Conservation (phyloP, 352 stramenopile species). For the Pythium monospermum region DNA sequence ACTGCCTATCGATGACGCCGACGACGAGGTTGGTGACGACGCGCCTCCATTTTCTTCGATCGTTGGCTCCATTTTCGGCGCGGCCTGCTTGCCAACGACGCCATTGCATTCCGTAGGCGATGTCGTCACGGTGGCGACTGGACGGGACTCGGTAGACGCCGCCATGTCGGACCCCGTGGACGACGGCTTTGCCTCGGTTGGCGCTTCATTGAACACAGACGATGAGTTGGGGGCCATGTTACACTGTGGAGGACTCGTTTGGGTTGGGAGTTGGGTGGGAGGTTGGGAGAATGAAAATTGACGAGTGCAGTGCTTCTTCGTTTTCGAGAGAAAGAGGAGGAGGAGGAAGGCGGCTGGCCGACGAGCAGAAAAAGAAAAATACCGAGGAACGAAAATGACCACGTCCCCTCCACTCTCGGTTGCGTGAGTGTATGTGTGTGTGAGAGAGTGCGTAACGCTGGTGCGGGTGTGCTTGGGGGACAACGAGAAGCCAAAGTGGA, state of each 20-base stretch:
- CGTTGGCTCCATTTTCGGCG: slow-evolving; percentile 25
- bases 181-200: slow-evolving; percentile 30
- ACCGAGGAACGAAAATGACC: neutral
- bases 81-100: slow-evolving; percentile 23
- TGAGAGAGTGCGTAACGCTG: slow-evolving; percentile 1
- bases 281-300: slow-evolving; percentile 29
- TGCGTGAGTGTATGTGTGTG: neutral
- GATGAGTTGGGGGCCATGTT: slow-evolving; percentile 59
- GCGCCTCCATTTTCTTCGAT: slow-evolving; percentile 13
- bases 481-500: slow-evolving; percentile 28
- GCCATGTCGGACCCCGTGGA: slow-evolving; percentile 32
- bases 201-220: slow-evolving; percentile 56
- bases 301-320: slow-evolving; percentile 24
- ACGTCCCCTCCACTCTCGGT: too few relatives aligned
- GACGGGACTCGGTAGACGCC: slow-evolving; percentile 22
- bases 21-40: too few relatives aligned
- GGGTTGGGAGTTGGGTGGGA: neutral
- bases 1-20: slow-evolving; percentile 17
- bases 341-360: neutral
- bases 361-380: slow-evolving; percentile 23
- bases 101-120: slow-evolving; percentile 17
- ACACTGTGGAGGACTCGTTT: neutral
- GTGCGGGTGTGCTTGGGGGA: neutral
- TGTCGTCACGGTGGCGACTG: slow-evolving; percentile 21
- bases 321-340: slow-evolving; percentile 13